phyloP scores from a whole-genome alignment of 768 basidiomycete species.

The Sporobolomyces phaffii region DNA sequence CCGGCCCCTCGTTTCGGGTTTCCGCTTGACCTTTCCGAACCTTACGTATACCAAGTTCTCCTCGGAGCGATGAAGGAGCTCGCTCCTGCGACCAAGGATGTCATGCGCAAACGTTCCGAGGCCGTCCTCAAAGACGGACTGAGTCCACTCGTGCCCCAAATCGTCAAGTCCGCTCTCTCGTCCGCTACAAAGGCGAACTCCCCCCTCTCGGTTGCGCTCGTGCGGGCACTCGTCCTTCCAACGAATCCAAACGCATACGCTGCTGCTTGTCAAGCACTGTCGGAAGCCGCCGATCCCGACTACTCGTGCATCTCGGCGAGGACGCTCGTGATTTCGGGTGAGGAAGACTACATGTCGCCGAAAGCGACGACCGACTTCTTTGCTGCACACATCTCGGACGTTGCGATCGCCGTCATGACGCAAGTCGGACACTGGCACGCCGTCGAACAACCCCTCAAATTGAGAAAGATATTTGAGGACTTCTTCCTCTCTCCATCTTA shows the following conservation, averaged over 20 bases:
- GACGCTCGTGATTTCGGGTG: conserved; percentile 17
- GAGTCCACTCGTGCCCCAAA: conserved; percentile 4
- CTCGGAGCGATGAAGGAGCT: conserved; percentile 27
- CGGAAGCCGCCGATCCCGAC: conserved; percentile 2
- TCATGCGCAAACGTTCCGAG: conserved; percentile 14
- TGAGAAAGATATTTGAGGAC: not conserved
- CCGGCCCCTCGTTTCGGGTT: no score
- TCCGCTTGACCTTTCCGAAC: no score
- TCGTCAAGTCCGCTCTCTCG: conserved; percentile 16
- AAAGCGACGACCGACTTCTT: conserved; percentile 5
- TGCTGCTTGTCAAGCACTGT: conserved; percentile 15
- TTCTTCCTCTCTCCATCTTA: not conserved
- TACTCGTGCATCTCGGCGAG: conserved; percentile 8
- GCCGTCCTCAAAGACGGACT: conserved; percentile 6
- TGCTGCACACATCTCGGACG: not conserved
- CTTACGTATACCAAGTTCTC: no score
- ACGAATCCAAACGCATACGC: conserved; percentile 15
- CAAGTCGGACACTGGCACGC: conserved; percentile 31
- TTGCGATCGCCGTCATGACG: not conserved
- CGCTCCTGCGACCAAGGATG: not conserved
- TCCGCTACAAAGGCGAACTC: not conserved
- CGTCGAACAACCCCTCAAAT: conserved; percentile 8
- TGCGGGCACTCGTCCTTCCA: conserved; percentile 24
- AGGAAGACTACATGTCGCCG: conserved; percentile 16
- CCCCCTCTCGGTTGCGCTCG: conserved; percentile 20